A percentile compares a stretch with the other conserved stretches of the same genome.
Evolutionary conservation across 495 filamentous ascomycete genomes (phyloP).

Genomic region (Tetracladium marchalianum): DNA sequence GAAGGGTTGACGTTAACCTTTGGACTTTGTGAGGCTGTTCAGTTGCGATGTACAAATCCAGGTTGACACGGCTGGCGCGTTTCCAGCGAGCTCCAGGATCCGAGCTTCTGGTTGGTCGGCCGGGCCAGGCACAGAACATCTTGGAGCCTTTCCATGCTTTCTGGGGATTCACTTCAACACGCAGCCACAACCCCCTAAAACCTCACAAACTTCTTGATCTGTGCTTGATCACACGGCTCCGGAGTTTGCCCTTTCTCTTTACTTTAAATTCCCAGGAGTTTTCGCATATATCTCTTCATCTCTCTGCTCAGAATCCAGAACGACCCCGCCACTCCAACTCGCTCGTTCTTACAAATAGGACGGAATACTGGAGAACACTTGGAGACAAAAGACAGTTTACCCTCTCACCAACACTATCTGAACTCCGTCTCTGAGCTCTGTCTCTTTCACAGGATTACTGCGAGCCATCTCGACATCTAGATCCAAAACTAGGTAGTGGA

Average conservation of each 20-base stretch:
- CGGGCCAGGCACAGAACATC: conserved; percentile 11
- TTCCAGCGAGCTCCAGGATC: conserved; percentile 7
- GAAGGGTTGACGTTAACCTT: not conserved
- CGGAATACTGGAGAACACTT: conserved; percentile 12
- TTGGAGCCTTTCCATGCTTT: too few relatives aligned
- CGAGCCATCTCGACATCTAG: not conserved
- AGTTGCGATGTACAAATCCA: conserved; percentile 5
- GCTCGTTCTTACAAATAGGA: conserved; percentile 11
- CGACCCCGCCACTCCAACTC: conserved; percentile 17
- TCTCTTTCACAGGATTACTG: not conserved
- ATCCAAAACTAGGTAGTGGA: not conserved
- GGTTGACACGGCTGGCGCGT: conserved; percentile 22
- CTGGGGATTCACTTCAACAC: too few relatives aligned
- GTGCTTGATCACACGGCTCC: too few relatives aligned
- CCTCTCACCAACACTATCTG: not conserved
- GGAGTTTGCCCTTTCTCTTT: too few relatives aligned
- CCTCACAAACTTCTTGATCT: too few relatives aligned
- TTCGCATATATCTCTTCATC: not conserved
- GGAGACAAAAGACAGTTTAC: not conserved
- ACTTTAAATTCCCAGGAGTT: not conserved
- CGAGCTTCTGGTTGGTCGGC: conserved; percentile 8
- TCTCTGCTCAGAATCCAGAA: not conserved
- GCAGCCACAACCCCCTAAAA: too few relatives aligned
- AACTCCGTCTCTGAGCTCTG: not conserved
- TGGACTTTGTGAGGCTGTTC: conserved; percentile 5